phyloP scores from a whole-genome alignment of 1,284 basidiomycete genomes.

The Puccinia novopanici region DNA sequence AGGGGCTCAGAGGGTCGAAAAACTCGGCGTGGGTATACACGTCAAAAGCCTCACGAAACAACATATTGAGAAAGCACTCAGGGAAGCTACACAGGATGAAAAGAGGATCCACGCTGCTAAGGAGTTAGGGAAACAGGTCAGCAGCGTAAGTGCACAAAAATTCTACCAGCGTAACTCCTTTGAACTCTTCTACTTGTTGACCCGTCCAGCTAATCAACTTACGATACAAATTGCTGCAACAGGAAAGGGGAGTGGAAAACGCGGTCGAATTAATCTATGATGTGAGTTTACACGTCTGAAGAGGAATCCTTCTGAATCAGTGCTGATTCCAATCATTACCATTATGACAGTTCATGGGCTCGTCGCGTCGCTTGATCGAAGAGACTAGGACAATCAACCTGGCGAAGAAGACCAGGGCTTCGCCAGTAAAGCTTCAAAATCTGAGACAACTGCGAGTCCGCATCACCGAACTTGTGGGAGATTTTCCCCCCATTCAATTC shows the following conservation, averaged over 20 bases:
- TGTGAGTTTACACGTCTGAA: neutral
- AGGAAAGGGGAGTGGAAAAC: slow-evolving; percentile 31
- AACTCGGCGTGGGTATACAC: slow-evolving; percentile 77
- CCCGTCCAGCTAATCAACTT: too few species aligned
- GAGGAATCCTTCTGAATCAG: too few species aligned
- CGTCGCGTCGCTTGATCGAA: neutral
- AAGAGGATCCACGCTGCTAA: slow-evolving; percentile 84
- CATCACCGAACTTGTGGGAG: neutral
- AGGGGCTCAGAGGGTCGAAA: slow-evolving; percentile 64
- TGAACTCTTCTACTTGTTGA: too few species aligned
- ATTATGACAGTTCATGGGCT: neutral
- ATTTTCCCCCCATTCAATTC: too few species aligned
- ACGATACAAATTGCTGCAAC: neutral
- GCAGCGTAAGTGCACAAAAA: slow-evolving; percentile 57
- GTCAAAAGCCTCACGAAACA: slow-evolving; percentile 76
- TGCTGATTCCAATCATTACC: neutral
- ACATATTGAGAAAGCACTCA: slow-evolving; percentile 73
- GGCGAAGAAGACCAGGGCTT: neutral
- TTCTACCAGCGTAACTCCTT: neutral
- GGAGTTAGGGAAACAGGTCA: slow-evolving; percentile 77
- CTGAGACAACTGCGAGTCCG: neutral
- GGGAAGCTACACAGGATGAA: slow-evolving; percentile 76
- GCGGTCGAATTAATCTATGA: slow-evolving; percentile 16
- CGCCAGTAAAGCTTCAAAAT: neutral
- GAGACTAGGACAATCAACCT: neutral